Evolutionary conservation across 192 early-diverging fungal species (phyloP).

Genomic region (Glomus cerebriforme): DNA sequence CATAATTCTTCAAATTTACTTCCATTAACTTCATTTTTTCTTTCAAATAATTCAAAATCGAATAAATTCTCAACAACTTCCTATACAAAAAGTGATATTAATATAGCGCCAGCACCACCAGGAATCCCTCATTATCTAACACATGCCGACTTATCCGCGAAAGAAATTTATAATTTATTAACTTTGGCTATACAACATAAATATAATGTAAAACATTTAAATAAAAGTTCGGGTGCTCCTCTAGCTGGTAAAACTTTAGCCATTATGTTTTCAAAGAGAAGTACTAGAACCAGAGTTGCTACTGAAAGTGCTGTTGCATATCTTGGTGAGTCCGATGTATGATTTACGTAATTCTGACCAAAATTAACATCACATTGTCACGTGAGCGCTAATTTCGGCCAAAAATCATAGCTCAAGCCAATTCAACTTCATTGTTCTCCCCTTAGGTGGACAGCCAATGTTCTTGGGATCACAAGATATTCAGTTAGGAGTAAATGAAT

Average conservation of each 20-base stretch:
- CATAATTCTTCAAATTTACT: no score
- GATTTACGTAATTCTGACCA: background rate
- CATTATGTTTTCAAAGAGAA: slow-evolving; percentile 93
- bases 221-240: slow-evolving; percentile 54
- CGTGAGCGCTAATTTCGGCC: background rate
- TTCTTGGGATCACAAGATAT: slow-evolving; percentile 95
- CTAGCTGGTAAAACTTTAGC: slow-evolving; percentile 85
- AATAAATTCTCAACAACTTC: background rate
- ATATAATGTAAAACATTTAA: slow-evolving; percentile 61
- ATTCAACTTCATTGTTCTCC: background rate
- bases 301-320: slow-evolving; percentile 90
- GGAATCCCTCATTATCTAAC: slow-evolving; percentile 69
- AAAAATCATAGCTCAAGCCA: no score
- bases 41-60: background rate
- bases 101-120: slow-evolving; percentile 1
- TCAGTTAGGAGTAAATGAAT: slow-evolving; percentile 95
- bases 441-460: slow-evolving; percentile 88
- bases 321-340: slow-evolving; percentile 49
- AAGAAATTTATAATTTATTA: slow-evolving; percentile 79
- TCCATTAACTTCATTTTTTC: background rate
- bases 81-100: background rate
- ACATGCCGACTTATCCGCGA: slow-evolving; percentile 75
- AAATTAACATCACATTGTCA: background rate
- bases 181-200: slow-evolving; percentile 81
- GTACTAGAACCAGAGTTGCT: slow-evolving; percentile 94